These are phyloP conservation scores for Narthecium ossifragum DNA, from an alignment of 106 monocot species.

Conservation along the genomic window DNA sequence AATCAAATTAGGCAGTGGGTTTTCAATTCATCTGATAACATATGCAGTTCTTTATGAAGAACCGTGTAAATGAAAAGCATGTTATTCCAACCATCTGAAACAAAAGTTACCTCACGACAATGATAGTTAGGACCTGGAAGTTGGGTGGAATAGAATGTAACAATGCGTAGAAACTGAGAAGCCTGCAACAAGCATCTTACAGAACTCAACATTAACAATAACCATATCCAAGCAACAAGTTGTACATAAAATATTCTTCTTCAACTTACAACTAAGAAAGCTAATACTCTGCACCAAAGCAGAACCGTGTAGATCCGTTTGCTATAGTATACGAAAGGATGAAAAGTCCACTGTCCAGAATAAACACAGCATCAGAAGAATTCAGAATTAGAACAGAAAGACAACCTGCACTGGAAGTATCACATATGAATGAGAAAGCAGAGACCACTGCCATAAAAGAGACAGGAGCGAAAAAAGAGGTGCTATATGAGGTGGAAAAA, in stretches of 20 bases:
- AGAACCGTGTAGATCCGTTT: conserved; percentile 83
- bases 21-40: too few species aligned
- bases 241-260: not conserved
- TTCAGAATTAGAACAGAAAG: not conserved
- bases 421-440: too few species aligned
- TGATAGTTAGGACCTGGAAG: conserved; percentile 99
- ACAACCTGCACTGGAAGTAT: too few species aligned
- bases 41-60: too few species aligned
- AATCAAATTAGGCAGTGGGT: not conserved
- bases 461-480: too few species aligned
- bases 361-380: conserved; percentile 1
- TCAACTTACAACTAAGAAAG: conserved; percentile 82
- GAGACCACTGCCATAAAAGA: too few species aligned
- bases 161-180: conserved; percentile 67
- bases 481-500: too few species aligned
- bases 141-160: conserved; percentile 97
- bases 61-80: too few species aligned
- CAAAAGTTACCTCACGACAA: conserved; percentile 76
- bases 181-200: conserved; percentile 51
- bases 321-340: conserved; percentile 65
- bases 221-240: conserved; percentile 4
- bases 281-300: conserved; percentile 76
- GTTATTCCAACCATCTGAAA: not conserved
- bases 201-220: not conserved
- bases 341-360: conserved; percentile 73